Evolutionary conservation across 2,329 filamentous ascomycete genomes (phyloP), one percentile per base, ranked within the genome.

Genomic region (Beauveria bassiana): DNA sequence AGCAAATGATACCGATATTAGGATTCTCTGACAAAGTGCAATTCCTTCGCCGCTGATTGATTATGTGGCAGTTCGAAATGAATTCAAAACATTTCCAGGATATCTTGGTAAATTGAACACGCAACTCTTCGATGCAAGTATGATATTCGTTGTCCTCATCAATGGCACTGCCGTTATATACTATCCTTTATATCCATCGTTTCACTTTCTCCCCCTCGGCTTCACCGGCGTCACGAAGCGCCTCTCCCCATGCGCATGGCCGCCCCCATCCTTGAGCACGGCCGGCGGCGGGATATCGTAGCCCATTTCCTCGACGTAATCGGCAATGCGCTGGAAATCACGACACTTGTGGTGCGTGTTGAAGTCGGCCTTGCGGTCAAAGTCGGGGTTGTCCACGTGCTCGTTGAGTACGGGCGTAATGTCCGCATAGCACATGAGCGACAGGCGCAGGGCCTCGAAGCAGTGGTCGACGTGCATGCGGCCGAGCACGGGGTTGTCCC

Each of bases 401-500:
- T 61, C 42, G 46, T 57, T 57, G 53, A 62, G 60, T 5, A 64
- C 56, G 20, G 64, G 64, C 9, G 62, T 64, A 1, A 65, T 63
- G 34, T 65, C 64, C 1, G 54, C 40, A 16, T 54, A 42, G 49
- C 64, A 65, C 64, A 64, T 64, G 28, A 65, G 59, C 18, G 31
- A 42, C 38, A 62, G 55, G 56, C 71, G 71, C 9, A 72, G 65
- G 10, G 67, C 67, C 62, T 72, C 70, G 28, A 72, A 66, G 57
- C 70, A 73, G 62, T 73, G 69, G 26, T 72, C 70, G n/a, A 72
- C 64, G n/a, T 65, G 62, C 45, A 57, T 55, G 42, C 62, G 59
- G 9, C 59, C 51, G 2, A 63, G 46, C 24, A 58, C 61, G 6
- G 45, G 46, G 20, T 52, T 40, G 28, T 59, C 61, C 40, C 53